Evolutionary conservation across 768 basidiomycete species (phyloP).

Genomic region (Tremella yokohamensis): DNA sequence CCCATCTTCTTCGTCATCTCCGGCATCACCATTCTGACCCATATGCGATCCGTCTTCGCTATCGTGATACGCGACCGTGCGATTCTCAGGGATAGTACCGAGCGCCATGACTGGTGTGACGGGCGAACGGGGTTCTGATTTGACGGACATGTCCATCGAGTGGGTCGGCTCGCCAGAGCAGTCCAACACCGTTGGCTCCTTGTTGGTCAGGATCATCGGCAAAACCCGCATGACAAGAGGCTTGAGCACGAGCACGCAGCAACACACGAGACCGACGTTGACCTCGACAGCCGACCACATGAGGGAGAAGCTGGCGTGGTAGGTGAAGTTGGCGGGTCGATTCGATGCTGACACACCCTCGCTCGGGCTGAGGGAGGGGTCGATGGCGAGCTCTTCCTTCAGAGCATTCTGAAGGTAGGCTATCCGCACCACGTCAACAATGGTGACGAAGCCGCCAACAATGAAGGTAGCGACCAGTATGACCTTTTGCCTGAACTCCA

Average conservation of each 20-base stretch:
- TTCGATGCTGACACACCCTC: background rate
- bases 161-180: too few species aligned
- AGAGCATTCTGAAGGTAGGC: slow-evolving; percentile 47
- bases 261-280: slow-evolving; percentile 43
- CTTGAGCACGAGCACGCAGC: slow-evolving; percentile 46
- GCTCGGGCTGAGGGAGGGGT: slow-evolving; percentile 3
- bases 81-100: too few species aligned
- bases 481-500: slow-evolving; percentile 46
- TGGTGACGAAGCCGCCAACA: slow-evolving; percentile 46
- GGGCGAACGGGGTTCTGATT: too few species aligned
- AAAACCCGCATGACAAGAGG: slow-evolving; percentile 42
- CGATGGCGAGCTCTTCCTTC: slow-evolving; percentile 15
- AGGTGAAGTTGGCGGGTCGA: slow-evolving; percentile 33
- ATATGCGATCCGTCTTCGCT: background rate
- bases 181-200: too few species aligned
- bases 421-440: slow-evolving; percentile 48
- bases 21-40: background rate
- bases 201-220: slow-evolving; percentile 27
- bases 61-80: too few species aligned
- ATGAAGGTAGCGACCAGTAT: slow-evolving; percentile 45
- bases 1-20: background rate
- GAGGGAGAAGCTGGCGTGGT: slow-evolving; percentile 37
- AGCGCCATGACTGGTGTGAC: too few species aligned
- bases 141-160: too few species aligned
- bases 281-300: slow-evolving; percentile 49